Evolutionary conservation across 2,329 filamentous ascomycete species (phyloP).

Genomic region (Colletotrichum higginsianum): DNA sequence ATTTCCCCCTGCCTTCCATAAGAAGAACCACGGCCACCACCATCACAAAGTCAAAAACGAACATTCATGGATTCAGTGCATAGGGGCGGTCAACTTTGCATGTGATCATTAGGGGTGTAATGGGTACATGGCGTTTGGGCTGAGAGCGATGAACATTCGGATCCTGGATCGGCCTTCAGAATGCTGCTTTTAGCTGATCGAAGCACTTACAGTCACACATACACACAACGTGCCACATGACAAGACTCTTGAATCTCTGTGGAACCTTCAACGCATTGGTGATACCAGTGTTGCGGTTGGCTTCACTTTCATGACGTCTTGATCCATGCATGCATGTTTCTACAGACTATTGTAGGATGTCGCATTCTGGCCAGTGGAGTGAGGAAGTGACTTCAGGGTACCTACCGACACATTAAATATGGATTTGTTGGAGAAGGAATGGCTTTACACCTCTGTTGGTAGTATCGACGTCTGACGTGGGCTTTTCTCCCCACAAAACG

Average conservation of each 20-base stretch:
- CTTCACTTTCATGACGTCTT: conserved; percentile 13
- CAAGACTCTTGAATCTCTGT: conserved; percentile 16
- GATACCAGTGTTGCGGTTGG: conserved; percentile 4
- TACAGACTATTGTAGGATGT: background rate
- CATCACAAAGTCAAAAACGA: conserved; percentile 43
- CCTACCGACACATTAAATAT: background rate
- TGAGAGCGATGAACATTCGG: conserved; percentile 39
- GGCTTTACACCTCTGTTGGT: background rate
- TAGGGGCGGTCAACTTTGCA: conserved; percentile 43
- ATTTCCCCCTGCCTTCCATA: conserved; percentile 14
- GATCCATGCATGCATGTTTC: conserved; percentile 9
- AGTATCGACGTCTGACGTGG: background rate
- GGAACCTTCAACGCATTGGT: conserved; percentile 6
- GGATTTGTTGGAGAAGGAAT: background rate
- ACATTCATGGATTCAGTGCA: conserved; percentile 43
- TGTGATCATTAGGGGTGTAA: conserved; percentile 41
- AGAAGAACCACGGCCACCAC: conserved; percentile 28
- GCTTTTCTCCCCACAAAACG: background rate
- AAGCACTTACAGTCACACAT: conserved; percentile 25
- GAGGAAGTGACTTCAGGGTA: background rate
- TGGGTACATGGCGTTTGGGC: conserved; percentile 42
- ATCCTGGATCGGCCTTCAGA: conserved; percentile 38
- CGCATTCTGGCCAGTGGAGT: background rate
- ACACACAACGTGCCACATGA: conserved; percentile 24
- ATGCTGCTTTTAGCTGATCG: conserved; percentile 38